These are phyloP conservation scores for Cladosporium sp. DNA, from an alignment of 2,329 filamentous ascomycete genomes.

Conservation along the genomic window DNA sequence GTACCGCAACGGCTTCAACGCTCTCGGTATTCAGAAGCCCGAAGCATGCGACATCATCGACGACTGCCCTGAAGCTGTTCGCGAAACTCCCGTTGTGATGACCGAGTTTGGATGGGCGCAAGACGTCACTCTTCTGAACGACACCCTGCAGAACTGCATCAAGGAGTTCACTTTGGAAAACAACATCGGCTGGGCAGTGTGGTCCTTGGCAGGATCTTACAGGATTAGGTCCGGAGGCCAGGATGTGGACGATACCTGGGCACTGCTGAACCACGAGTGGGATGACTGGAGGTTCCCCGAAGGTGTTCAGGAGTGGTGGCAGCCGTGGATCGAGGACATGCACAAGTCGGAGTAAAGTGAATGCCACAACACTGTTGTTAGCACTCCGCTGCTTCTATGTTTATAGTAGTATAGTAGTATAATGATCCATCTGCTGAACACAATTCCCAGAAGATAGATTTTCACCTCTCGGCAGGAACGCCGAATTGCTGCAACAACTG, in stretches of 20 bases:
- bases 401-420: neutral
- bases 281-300: slow-evolving; percentile 48
- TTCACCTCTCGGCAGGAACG: slow-evolving; percentile 12
- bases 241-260: slow-evolving; percentile 51
- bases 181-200: slow-evolving; percentile 52
- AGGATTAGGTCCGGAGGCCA: slow-evolving; percentile 48
- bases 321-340: slow-evolving; percentile 52
- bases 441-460: neutral
- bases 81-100: slow-evolving; percentile 40
- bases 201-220: slow-evolving; percentile 52
- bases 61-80: slow-evolving; percentile 37
- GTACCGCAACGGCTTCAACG: slow-evolving; percentile 55
- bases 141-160: slow-evolving; percentile 51
- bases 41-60: slow-evolving; percentile 38
- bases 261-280: slow-evolving; percentile 50
- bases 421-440: neutral
- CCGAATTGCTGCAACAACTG: slow-evolving; percentile 23
- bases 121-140: slow-evolving; percentile 43
- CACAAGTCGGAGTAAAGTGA: slow-evolving; percentile 26
- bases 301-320: slow-evolving; percentile 52
- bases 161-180: slow-evolving; percentile 48
- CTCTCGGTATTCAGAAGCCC: slow-evolving; percentile 39
- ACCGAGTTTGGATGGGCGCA: slow-evolving; percentile 42
- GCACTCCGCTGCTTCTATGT: neutral
- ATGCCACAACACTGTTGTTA: neutral